phyloP scores from a whole-genome alignment of 441 rosid genomes.

The Breynia disticha region DNA sequence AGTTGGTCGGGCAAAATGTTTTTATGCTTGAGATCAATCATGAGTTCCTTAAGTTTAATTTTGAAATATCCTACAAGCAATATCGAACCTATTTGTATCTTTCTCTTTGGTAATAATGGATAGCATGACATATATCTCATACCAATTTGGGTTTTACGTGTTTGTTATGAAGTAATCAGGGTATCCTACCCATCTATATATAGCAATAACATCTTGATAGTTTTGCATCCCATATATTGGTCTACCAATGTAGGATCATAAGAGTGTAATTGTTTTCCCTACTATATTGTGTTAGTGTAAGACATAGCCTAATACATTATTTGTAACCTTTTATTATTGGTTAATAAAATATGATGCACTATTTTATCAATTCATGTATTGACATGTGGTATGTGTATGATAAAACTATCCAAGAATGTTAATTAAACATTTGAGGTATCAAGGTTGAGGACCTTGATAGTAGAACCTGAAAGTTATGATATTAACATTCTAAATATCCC shows the following conservation, averaged over 20 bases:
- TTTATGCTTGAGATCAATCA: neutral
- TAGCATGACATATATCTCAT: neutral
- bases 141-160: neutral
- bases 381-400: no score
- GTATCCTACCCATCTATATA: neutral
- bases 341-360: no score
- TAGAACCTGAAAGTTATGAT: no score
- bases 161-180: neutral
- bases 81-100: neutral
- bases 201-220: conserved; percentile 4
- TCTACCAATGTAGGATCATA: neutral
- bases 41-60: neutral
- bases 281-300: neutral
- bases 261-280: neutral
- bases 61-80: neutral
- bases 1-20: neutral
- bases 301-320: no score
- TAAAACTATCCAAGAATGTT: no score
- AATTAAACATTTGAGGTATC: no score
- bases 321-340: no score
- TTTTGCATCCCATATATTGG: neutral
- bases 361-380: no score
- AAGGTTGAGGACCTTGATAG: no score
- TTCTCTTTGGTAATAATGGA: neutral
- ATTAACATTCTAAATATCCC: no score